Percentiles rank a stretch among this genome's conserved stretches.
Evolutionary conservation across 441 rosid genomes (phyloP).

Genomic region (Cnidoscolus chayamansa): DNA sequence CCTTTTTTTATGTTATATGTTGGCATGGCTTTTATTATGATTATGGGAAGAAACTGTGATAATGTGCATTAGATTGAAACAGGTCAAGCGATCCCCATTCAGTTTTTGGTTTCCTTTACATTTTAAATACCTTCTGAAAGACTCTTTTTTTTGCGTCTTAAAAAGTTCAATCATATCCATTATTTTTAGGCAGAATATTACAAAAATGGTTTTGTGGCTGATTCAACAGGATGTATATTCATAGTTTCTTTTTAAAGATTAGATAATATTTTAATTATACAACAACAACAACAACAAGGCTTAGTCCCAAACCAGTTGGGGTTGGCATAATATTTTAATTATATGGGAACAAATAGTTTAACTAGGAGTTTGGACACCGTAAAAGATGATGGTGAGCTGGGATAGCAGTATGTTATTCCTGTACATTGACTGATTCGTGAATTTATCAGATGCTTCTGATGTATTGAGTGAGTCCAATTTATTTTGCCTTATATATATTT

Average conservation of each 20-base stretch:
- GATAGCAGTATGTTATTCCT: neutral
- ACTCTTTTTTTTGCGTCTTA: neutral
- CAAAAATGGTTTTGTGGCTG: neutral
- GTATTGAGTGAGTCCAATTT: neutral
- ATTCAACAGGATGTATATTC: neutral
- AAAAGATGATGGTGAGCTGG: neutral
- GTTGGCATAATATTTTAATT: neutral
- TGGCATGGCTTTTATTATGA: constrained; percentile 15
- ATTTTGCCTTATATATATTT: neutral
- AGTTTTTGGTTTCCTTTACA: neutral
- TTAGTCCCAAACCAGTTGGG: too few species aligned
- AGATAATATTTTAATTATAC: neutral
- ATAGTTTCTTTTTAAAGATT: neutral
- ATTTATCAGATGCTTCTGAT: neutral
- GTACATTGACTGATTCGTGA: neutral
- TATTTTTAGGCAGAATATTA: neutral
- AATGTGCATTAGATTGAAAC: neutral
- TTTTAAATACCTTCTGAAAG: constrained; percentile 10
- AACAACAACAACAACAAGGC: too few species aligned
- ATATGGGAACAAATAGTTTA: neutral
- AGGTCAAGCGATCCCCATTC: neutral
- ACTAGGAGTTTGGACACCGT: neutral
- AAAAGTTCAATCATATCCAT: neutral
- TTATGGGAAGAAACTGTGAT: neutral
- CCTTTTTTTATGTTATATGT: constrained; percentile 9